phyloP scores from a whole-genome alignment of 441 rosid species.

The Populus hybrid region DNA sequence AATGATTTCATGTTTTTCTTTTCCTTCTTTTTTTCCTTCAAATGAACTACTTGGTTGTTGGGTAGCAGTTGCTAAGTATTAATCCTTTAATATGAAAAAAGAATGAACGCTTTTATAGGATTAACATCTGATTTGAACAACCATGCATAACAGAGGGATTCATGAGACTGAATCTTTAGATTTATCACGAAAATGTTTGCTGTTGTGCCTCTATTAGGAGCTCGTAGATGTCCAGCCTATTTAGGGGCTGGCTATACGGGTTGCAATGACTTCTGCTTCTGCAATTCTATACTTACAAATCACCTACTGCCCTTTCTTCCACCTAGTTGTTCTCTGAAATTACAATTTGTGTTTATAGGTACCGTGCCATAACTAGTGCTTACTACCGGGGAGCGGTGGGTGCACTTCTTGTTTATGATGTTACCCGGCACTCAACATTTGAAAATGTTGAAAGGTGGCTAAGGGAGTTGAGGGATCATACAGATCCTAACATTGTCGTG shows the following conservation, averaged over 20 bases:
- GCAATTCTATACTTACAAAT: background rate
- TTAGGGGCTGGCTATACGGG: background rate
- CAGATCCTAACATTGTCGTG: constrained; percentile 83
- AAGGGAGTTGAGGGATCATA: constrained; percentile 77
- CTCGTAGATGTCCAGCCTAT: background rate
- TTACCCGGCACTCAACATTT: constrained; percentile 75
- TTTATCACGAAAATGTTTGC: background rate
- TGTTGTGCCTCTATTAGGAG: background rate
- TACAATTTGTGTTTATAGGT: constrained; percentile 33
- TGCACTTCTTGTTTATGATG: constrained; percentile 78
- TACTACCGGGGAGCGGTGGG: constrained; percentile 89
- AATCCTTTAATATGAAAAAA: too few relatives aligned
- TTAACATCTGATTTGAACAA: background rate
- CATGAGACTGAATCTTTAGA: background rate
- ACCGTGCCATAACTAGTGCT: constrained; percentile 87
- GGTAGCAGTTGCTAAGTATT: too few relatives aligned
- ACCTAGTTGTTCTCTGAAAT: background rate
- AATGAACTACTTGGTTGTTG: too few relatives aligned
- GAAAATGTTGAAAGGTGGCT: constrained; percentile 80
- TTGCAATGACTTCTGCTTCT: background rate
- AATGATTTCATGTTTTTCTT: too few relatives aligned
- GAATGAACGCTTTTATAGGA: background rate
- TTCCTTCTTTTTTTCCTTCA: too few relatives aligned
- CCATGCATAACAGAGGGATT: background rate
- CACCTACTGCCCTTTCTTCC: background rate